phyloP scores from a whole-genome alignment of 345 rosid genomes.

The Rhizophora mangle region DNA sequence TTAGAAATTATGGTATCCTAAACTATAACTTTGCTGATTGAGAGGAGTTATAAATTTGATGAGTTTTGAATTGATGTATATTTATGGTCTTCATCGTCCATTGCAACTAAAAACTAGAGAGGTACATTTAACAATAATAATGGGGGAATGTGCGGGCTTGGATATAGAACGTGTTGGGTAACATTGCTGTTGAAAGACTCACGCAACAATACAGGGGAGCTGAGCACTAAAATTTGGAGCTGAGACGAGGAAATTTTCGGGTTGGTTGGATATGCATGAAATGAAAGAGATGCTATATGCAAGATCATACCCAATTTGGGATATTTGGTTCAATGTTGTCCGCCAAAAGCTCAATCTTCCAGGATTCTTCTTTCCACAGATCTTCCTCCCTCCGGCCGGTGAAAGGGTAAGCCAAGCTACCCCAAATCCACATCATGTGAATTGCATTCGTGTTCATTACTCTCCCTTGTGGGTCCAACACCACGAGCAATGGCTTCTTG shows the following conservation, averaged over 20 bases:
- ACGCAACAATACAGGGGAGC: no score
- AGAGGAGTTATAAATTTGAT: no score
- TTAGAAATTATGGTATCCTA: no score
- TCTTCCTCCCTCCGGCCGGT: constrained; percentile 49
- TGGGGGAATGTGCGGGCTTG: no score
- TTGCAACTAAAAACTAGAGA: no score
- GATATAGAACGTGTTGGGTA: no score
- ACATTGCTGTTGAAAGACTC: no score
- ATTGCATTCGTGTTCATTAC: constrained; percentile 67
- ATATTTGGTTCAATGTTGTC: constrained; percentile 45
- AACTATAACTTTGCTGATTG: no score
- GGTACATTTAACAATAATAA: no score
- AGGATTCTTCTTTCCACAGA: constrained; percentile 60
- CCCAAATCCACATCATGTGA: constrained; percentile 89
- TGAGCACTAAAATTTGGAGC: no score
- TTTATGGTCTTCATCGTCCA: background rate
- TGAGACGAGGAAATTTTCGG: no score
- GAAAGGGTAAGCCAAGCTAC: constrained; percentile 68
- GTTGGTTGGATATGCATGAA: background rate
- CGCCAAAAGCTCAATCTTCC: constrained; percentile 58
- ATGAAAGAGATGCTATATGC: background rate
- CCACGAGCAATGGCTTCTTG: constrained; percentile 68
- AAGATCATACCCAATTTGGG: constrained; percentile 41
- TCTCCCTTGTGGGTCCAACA: constrained; percentile 73
- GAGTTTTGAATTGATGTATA: no score